Conservation (phyloP, 2,329 filamentous ascomycete genomes). For the Fusarium tricinctum region DNA sequence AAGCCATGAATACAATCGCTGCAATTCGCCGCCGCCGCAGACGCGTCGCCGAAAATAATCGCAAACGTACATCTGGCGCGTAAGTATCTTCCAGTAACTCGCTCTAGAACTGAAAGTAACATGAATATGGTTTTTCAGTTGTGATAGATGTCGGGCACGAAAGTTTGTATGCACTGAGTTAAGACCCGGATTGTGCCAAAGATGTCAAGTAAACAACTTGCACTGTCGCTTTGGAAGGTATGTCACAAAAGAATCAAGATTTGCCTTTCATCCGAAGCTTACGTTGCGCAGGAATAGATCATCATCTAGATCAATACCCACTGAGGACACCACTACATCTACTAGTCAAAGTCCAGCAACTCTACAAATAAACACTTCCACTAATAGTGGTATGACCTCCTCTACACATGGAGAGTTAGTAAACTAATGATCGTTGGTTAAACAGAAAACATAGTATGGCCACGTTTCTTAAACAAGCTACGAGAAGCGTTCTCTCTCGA, state of each 20-base stretch:
- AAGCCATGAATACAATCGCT: conserved; percentile 3
- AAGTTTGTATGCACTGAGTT: conserved; percentile 4
- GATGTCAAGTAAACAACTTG: conserved; percentile 1
- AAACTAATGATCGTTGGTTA: not conserved
- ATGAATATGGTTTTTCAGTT: not conserved
- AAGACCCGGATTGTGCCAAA: not conserved
- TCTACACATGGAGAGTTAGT: accelerated
- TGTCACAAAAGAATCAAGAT: accelerated
- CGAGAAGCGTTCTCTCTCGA: conserved; percentile 10
- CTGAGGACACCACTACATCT: too few species aligned
- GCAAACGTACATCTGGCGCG: conserved; percentile 2
- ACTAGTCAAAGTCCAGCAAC: not conserved
- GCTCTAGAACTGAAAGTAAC: accelerated
- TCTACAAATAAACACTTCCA: not conserved
- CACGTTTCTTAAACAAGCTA: not conserved
- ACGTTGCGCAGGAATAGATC: not conserved
- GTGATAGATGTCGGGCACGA: conserved; percentile 13
- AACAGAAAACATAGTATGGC: conserved; percentile 6
- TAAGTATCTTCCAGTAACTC: not conserved
- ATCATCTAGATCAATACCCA: not conserved
- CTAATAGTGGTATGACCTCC: not conserved
- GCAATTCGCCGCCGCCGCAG: conserved; percentile 5
- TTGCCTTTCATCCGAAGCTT: accelerated
- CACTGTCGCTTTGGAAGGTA: conserved; percentile 6
- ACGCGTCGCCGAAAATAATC: conserved; percentile 15